phyloP scores from a whole-genome alignment of 306 rosid species.

The Crotalaria pallida region DNA sequence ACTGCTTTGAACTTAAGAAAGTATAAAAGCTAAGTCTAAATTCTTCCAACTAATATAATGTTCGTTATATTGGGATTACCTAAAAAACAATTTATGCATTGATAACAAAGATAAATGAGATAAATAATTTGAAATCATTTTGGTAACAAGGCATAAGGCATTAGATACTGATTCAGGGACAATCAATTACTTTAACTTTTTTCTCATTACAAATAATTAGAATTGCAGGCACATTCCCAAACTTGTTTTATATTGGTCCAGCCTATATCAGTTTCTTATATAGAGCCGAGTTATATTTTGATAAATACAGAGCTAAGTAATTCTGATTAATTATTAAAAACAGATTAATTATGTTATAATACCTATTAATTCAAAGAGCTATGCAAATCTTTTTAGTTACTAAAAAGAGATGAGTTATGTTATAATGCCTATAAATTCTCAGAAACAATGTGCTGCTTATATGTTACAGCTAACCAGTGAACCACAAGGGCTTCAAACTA shows the following conservation, averaged over 20 bases:
- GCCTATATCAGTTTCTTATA: not conserved
- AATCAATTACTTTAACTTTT: not conserved
- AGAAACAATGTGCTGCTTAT: not conserved
- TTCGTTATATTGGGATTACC: not conserved
- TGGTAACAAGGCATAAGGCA: not conserved
- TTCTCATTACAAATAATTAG: not conserved
- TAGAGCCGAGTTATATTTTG: not conserved
- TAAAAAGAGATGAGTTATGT: not conserved
- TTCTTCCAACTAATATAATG: not conserved
- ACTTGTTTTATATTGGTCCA: not conserved
- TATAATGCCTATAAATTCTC: not conserved
- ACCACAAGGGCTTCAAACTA: not conserved
- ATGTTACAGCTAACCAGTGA: not conserved
- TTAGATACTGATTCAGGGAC: not conserved
- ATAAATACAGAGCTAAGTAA: not conserved
- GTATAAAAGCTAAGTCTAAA: not conserved
- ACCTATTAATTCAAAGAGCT: not conserved
- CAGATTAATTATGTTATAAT: not conserved
- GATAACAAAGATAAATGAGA: not conserved
- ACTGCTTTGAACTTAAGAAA: not conserved
- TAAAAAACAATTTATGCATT: not conserved
- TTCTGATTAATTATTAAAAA: not conserved
- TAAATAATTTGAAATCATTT: not conserved
- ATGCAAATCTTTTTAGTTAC: not conserved
- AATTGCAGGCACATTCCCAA: not conserved